Evolutionary conservation across 1,139 yeast genomes (phyloP).

Genomic region (Blastobotrys malaysiensis): DNA sequence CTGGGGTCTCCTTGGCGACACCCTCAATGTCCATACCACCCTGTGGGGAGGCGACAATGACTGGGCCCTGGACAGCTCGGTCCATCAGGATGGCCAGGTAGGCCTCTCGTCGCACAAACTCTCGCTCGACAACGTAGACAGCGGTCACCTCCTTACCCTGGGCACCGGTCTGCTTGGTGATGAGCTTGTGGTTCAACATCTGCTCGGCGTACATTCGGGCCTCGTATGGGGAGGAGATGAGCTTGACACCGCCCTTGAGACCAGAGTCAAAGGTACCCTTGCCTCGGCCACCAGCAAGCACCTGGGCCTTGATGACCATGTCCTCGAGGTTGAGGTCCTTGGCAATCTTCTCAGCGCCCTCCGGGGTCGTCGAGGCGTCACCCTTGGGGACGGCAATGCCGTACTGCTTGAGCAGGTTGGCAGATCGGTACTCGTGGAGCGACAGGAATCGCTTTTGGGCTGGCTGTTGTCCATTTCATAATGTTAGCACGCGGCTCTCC

Average conservation of each 20-base stretch:
- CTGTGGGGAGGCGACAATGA: slow-evolving; percentile 93
- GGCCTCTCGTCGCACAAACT: slow-evolving; percentile 90
- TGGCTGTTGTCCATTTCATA: not conserved
- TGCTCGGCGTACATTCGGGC: slow-evolving; percentile 81
- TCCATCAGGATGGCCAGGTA: slow-evolving; percentile 93
- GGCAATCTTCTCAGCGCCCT: slow-evolving; percentile 82
- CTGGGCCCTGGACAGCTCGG: slow-evolving; percentile 83
- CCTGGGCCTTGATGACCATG: slow-evolving; percentile 96
- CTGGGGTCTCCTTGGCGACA: slow-evolving; percentile 89
- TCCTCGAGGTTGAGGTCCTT: slow-evolving; percentile 60
- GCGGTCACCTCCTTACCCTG: slow-evolving; percentile 97
- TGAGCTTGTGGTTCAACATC: slow-evolving; percentile 87
- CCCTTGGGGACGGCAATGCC: slow-evolving; percentile 93
- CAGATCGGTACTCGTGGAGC: slow-evolving; percentile 94
- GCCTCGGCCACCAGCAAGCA: slow-evolving; percentile 99
- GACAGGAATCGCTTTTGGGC: slow-evolving; percentile 57
- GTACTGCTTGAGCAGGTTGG: slow-evolving; percentile 71
- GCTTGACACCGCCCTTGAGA: slow-evolving; percentile 92
- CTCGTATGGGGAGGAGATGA: slow-evolving; percentile 80
- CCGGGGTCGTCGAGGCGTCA: slow-evolving; percentile 82
- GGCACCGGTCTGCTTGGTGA: slow-evolving; percentile 97
- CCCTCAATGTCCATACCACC: slow-evolving; percentile 99
- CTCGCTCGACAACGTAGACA: slow-evolving; percentile 92
- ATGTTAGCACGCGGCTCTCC: not conserved
- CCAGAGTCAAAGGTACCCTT: slow-evolving; percentile 97